Base-by-base conservation (phyloP, 2,329 filamentous ascomycete genomes). In the Aspergillus sp. region DNA sequence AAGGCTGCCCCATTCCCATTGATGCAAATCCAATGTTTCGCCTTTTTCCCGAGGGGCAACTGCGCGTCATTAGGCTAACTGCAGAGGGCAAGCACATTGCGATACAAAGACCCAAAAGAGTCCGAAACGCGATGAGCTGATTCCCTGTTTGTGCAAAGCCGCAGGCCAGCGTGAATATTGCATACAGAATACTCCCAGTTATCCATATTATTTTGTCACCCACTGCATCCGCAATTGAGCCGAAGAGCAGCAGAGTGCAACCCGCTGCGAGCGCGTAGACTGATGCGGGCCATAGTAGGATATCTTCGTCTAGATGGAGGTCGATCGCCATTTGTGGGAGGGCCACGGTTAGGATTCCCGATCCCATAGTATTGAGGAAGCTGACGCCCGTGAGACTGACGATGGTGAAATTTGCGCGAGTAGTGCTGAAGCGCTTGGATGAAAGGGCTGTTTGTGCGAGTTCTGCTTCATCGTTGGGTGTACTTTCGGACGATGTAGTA, bases 21-120 rank as follows among this genome's bases (percentile, higher is more conserved):
- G 76, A 78, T 0, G 82, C 79, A 63, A 85, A 85, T 0, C 78
- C 82, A 9, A 84, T 71, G 62, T 86, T 85, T 3, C 83, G 74
- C 23, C 74, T 68, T 62, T 76, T 78, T 1, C 82, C 83, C n/a
- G 74, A 68, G 1, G 80, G 78, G 28, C 83, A 78, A 1, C 76
- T 78, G 36, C 72, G 76, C 0, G 81, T 81, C 59, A 85, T 79
- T 51, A 85, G 78, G 50, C 76, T 77, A 0, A 85, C 79, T 0
- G 81, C 79, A 0, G 79, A 79, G 0, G 83, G 82, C 9, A 85
- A 70, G 63, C 79, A 80, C 57, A 83, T 77, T 0, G 81, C 79
- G 1, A 80, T 73, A 0, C 79, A 79, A 21, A 84, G 65, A 2
- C 81, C 81, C 49, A 76, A 76, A 1, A 81, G 72, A 0, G 77